Conservation (phyloP, 2,329 filamentous ascomycete genomes). For the Neofusicoccum sp. region DNA sequence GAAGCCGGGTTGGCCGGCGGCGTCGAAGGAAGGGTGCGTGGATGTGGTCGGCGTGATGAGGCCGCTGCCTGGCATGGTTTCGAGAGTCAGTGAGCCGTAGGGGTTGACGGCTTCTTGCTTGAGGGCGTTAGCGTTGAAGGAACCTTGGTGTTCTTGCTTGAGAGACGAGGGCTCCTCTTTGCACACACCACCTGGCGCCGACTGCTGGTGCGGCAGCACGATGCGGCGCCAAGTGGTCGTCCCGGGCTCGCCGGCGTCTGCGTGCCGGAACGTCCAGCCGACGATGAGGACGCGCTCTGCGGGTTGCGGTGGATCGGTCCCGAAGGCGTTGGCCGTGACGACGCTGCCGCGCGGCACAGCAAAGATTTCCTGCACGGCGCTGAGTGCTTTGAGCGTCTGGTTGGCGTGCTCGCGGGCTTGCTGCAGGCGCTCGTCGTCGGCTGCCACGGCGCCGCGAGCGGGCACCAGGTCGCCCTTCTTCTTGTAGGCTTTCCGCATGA, state of each 20-base stretch:
- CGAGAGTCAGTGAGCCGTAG: conserved; percentile 5
- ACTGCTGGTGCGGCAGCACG: conserved; percentile 23
- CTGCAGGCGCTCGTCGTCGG: conserved; percentile 21
- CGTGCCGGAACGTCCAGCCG: conserved; percentile 40
- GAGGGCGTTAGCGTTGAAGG: background rate
- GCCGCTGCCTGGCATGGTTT: conserved; percentile 3
- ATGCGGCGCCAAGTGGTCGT: conserved; percentile 37
- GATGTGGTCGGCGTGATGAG: conserved; percentile 12
- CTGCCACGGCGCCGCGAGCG: conserved; percentile 2
- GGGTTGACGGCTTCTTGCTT: conserved; percentile 1
- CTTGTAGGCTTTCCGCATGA: conserved; percentile 17
- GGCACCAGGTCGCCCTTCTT: conserved; percentile 14
- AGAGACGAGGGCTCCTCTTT: conserved; percentile 4
- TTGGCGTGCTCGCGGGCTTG: conserved; percentile 26
- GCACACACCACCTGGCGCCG: background rate
- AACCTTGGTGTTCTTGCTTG: background rate
- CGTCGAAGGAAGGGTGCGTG: conserved; percentile 11
- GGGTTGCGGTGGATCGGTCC: background rate
- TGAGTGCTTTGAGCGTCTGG: conserved; percentile 35
- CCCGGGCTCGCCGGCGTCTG: conserved; percentile 27
- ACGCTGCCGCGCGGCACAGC: conserved; percentile 30
- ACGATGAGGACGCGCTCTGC: conserved; percentile 34
- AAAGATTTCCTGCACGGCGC: conserved; percentile 44
- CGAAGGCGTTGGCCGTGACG: conserved; percentile 12
- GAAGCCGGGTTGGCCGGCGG: conserved; percentile 17